Evolutionary conservation across 768 basidiomycete genomes (phyloP).

Genomic region (Auriscalpium orientale): DNA sequence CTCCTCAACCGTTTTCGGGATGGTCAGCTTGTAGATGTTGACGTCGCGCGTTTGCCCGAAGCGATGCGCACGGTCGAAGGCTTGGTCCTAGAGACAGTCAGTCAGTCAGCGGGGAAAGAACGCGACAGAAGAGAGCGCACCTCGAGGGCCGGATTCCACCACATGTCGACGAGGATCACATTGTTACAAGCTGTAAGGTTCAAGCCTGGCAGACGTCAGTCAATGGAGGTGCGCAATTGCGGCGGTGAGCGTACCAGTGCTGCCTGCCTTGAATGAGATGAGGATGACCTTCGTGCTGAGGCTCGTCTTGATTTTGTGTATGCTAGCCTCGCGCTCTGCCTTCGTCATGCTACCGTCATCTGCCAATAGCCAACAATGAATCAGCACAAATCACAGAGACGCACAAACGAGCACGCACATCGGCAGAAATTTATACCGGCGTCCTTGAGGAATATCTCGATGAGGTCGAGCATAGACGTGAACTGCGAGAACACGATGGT

Average conservation of each 20-base stretch:
- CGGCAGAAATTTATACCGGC: constrained; percentile 68
- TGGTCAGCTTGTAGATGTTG: constrained; percentile 83
- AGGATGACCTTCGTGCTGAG: constrained; percentile 64
- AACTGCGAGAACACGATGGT: constrained; percentile 96
- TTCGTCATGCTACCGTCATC: constrained; percentile 86
- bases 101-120: not conserved
- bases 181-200: constrained; percentile 93
- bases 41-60: constrained; percentile 85
- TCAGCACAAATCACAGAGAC: constrained; percentile 1
- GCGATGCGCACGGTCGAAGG: constrained; percentile 87
- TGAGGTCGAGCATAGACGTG: constrained; percentile 78
- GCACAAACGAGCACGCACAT: constrained; percentile 49
- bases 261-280: constrained; percentile 95
- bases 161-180: constrained; percentile 86
- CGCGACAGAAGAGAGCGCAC: constrained; percentile 32
- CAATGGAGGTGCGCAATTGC: constrained; percentile 1
- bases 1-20: constrained; percentile 81
- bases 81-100: constrained; percentile 60
- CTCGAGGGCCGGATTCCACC: constrained; percentile 92
- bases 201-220: constrained; percentile 42
- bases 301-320: constrained; percentile 64
- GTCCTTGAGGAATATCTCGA: constrained; percentile 75
- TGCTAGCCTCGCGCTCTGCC: constrained; percentile 64
- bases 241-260: constrained; percentile 50
- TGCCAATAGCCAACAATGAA: constrained; percentile 22